Base-by-base conservation (phyloP, 2,329 filamentous ascomycete species). In the Cladosporium cucumerinum region DNA sequence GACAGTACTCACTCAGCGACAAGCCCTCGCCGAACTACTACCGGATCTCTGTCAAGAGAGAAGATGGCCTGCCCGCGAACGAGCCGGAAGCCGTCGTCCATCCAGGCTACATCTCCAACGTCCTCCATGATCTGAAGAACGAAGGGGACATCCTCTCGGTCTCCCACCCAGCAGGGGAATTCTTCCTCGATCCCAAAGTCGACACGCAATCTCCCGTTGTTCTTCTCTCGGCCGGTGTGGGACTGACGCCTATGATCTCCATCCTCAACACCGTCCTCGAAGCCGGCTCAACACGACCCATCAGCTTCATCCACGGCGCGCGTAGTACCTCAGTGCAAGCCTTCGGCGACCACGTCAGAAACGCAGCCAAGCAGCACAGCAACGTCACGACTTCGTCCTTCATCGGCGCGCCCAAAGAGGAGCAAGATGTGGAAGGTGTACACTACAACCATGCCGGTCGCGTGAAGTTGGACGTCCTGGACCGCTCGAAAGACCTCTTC, bases 1-100 rank as follows among this genome's bases (percentile, higher is more conserved):
- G 89, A 34, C 90, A 92, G 76, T 93, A 92, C 78, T 90, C 88
- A 28, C 82, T 93, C 66, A 89, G 85, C 71, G 88, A 91, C 68
- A 82, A 85, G 58, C 88, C 87, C 2, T 80, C 80, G 2, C 78
- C 82, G 10, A 81, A 85, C 58, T 84, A 87, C 76, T 90, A 90
- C 76, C 85, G 90, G 32, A 88, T 92, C 77, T 89, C 84, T 58
- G 83, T 93, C 64, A 91, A 91, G 82, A 85, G 82, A 66, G 88
- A 92, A 71, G 75, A 79, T 2, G 87, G 86, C 4, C 72, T 86
- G 16, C 78, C 82, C 57, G 57, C 78, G 57, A 74, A 79, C 2
- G 77, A 83, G n/a, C 77, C 81, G 1, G 75, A 76, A 54, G 79
- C 81, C 23, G 77, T 79, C 68, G 76, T 82, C 23, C 82, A 86